Evolutionary conservation across 176 grass and related monocot genomes (phyloP).

Genomic region (Cenchrus fungigraminus): DNA sequence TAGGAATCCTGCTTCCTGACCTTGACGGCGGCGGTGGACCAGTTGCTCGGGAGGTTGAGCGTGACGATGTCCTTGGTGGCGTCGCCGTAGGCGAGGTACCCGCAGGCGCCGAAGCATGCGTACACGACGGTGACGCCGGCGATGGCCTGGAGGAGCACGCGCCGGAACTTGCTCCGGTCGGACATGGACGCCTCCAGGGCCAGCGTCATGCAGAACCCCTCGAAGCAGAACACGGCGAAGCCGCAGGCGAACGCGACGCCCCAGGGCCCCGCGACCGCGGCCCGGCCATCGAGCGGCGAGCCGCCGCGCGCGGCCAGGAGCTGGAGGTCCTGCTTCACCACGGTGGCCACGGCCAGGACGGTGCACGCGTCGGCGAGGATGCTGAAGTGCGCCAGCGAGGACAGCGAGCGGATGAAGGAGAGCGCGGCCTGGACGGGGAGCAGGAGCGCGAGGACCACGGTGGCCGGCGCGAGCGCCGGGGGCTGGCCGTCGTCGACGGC

Average conservation of each 20-base stretch:
- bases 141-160: constrained; percentile 70
- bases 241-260: constrained; percentile 74
- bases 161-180: constrained; percentile 55
- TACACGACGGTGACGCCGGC: constrained; percentile 59
- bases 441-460: constrained; percentile 64
- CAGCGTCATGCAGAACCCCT: constrained; percentile 88
- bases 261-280: constrained; percentile 57
- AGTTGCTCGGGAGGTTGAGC: constrained; percentile 69
- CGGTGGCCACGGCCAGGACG: constrained; percentile 69
- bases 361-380: constrained; percentile 83
- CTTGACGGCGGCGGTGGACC: constrained; percentile 77
- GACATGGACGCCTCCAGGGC: constrained; percentile 85
- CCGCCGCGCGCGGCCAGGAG: constrained; percentile 40
- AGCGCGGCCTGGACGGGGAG: constrained; percentile 69
- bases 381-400: constrained; percentile 71
- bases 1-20: constrained; percentile 8
- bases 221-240: constrained; percentile 88
- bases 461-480: constrained; percentile 28
- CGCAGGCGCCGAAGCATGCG: constrained; percentile 73
- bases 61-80: constrained; percentile 86
- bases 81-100: constrained; percentile 86
- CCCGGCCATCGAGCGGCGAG: constrained; percentile 44
- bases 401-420: constrained; percentile 70
- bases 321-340: constrained; percentile 73
- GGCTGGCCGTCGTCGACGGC: background rate